Evolutionary conservation across 148 eudicot genomes (phyloP), one percentile per base, ranked within the genome.

Genomic region (Diospyros lotus): DNA sequence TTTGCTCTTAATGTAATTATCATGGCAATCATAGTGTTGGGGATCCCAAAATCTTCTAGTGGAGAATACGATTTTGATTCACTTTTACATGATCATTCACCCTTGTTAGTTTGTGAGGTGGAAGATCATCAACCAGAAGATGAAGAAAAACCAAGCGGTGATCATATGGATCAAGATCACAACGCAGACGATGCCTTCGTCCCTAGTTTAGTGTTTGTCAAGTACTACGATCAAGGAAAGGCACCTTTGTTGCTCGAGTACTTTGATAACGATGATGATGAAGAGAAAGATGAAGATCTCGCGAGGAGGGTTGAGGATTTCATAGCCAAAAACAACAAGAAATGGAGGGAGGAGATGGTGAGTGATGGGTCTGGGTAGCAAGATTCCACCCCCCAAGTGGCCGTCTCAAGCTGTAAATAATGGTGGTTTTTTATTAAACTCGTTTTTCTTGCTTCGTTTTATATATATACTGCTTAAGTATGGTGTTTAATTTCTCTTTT

Each of bases 271-370:
- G 69, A n/a, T 10, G n/a, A 43, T 69, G 77, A 61, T 63, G 64
- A 45, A 0, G 74, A 70, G 12, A 9, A 45, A 45, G 75, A 69
- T 4, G 75, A 75, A 1, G 78, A 75, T 41, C 58, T 80, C 1
- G 70, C 46, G 46, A 64, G 61, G 50, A 68, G 67, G 43, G 5
- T 70, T 41, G 82, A 80, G 38, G 75, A 70, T 41, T 80, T 80
- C 78, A 75, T 80, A 28, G 82, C 72, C 46, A 80, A 63, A 53
- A 64, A 55, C 53, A 55, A 14, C 51, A 64, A 40, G 53, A 63
- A 56, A 40, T 75, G 82, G 82, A 56, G 62, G 70, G 82, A 80
- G 62, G 78, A 80, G 67, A 65, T 64, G 75, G 15, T 69, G 3
- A 70, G 9, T 45, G 82, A 75, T 39, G 71, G 75, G 64, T 50